phyloP scores from a whole-genome alignment of 2,329 filamentous ascomycete species.

The Fusarium burgessii region DNA sequence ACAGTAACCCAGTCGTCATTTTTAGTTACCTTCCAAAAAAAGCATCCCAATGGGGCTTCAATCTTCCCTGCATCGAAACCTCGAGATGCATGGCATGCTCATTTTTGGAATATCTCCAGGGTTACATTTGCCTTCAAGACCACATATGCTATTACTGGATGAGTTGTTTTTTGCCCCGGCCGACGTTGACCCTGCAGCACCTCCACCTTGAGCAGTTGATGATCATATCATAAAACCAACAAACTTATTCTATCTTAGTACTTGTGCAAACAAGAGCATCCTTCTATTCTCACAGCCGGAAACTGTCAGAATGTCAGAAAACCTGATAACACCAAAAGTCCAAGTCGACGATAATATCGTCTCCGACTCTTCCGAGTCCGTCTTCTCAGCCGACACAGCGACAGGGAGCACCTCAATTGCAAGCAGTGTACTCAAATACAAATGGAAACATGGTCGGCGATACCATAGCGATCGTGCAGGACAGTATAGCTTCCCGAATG shows the following conservation, averaged over 20 bases:
- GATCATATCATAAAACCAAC: background rate
- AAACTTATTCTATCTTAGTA: background rate
- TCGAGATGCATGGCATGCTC: background rate
- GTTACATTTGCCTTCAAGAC: background rate
- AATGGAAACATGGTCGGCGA: slow-evolving; percentile 54
- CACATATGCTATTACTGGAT: background rate
- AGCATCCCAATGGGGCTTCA: background rate
- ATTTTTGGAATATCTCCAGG: background rate
- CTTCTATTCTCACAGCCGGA: accelerated
- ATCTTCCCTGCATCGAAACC: background rate
- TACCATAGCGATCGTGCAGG: slow-evolving; percentile 56
- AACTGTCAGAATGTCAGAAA: background rate
- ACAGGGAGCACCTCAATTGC: slow-evolving; percentile 8
- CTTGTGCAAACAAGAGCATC: background rate
- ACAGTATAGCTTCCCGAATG: slow-evolving; percentile 54
- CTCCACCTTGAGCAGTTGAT: background rate
- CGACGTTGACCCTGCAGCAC: background rate
- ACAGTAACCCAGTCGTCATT: too few relatives aligned
- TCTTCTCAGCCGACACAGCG: background rate
- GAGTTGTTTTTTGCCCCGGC: background rate
- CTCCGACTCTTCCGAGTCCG: slow-evolving; percentile 2
- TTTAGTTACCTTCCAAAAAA: background rate
- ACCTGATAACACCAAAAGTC: slow-evolving; percentile 6
- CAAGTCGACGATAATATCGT: slow-evolving; percentile 16
- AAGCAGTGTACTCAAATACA: slow-evolving; percentile 27